These are phyloP conservation scores for Elongisporangium anandrum DNA, from an alignment of 352 stramenopile species.

Conservation along the genomic window DNA sequence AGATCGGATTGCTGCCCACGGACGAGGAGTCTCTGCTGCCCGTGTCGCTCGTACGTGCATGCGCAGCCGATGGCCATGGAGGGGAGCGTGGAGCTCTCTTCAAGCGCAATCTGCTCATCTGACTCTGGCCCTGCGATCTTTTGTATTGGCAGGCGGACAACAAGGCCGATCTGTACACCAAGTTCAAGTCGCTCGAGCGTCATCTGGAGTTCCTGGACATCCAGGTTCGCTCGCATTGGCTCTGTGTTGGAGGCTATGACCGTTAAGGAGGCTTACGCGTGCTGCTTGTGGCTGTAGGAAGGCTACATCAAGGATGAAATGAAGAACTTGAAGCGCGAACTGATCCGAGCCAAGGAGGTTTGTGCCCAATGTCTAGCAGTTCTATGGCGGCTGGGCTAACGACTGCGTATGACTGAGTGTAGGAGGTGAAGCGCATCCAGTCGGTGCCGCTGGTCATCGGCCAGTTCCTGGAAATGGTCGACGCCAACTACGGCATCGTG, in stretches of 20 bases:
- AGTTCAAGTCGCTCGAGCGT: constrained; percentile 77
- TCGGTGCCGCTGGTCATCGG: constrained; percentile 99
- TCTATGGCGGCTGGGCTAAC: not conserved
- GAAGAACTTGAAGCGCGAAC: constrained; percentile 99
- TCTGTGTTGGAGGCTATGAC: not conserved
- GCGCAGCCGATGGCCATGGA: not conserved
- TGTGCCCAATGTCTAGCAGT: constrained; percentile 7
- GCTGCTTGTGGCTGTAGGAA: constrained; percentile 57
- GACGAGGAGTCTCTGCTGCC: constrained; percentile 58
- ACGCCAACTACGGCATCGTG: constrained; percentile 99
- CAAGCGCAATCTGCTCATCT: not conserved
- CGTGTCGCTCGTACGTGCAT: constrained; percentile 26
- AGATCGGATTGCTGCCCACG: constrained; percentile 41
- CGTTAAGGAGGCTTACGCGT: not conserved
- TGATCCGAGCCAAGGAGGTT: constrained; percentile 97
- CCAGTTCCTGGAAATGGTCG: constrained; percentile 99
- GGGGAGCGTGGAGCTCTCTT: not conserved
- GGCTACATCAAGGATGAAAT: constrained; percentile 99
- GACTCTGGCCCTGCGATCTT: not conserved
- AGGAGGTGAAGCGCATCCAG: constrained; percentile 98
- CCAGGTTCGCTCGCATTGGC: constrained; percentile 23
- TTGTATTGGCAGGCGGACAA: constrained; percentile 20
- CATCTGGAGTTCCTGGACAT: constrained; percentile 84
- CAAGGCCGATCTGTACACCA: constrained; percentile 73
- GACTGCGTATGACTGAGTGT: not conserved